Percentiles rank a stretch among this genome's conserved stretches.
Evolutionary conservation across 140 eudicot species (phyloP).

Genomic region (Eryngium alpinum): DNA sequence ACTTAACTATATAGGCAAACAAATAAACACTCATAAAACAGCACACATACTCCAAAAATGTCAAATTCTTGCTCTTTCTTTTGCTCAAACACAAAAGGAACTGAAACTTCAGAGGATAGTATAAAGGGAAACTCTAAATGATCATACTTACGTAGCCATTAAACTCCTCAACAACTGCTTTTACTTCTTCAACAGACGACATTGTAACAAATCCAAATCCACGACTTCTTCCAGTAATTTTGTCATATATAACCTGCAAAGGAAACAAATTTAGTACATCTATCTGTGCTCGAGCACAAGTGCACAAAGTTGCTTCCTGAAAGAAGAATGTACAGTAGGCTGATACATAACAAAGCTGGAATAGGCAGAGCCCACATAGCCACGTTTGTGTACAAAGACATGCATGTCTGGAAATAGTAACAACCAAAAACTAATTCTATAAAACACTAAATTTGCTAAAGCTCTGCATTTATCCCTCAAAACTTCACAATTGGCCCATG

Average conservation of each 20-base stretch:
- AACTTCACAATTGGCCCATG: neutral
- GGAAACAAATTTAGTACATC: neutral
- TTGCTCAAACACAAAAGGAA: neutral
- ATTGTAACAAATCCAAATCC: slow-evolving; percentile 96
- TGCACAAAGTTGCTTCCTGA: neutral
- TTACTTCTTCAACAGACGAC: slow-evolving; percentile 74
- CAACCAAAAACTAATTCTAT: too few relatives aligned
- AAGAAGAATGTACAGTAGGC: neutral
- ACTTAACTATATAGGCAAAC: neutral
- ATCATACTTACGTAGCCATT: slow-evolving; percentile 67
- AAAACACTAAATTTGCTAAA: neutral
- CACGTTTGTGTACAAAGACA: neutral
- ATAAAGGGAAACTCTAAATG: neutral
- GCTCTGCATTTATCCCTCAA: neutral
- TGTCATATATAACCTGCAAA: slow-evolving; percentile 86
- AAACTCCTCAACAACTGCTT: slow-evolving; percentile 65
- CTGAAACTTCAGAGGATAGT: neutral
- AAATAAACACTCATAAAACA: neutral
- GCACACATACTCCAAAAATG: neutral
- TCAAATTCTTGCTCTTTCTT: neutral
- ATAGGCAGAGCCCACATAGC: neutral
- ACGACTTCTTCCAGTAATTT: slow-evolving; percentile 82
- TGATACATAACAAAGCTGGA: neutral
- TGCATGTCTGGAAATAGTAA: neutral
- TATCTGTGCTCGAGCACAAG: neutral